Evolutionary conservation across 805 yeast genomes (phyloP), one percentile per base, ranked within the genome.

Genomic region (Cyberlindnera galapagoensis): DNA sequence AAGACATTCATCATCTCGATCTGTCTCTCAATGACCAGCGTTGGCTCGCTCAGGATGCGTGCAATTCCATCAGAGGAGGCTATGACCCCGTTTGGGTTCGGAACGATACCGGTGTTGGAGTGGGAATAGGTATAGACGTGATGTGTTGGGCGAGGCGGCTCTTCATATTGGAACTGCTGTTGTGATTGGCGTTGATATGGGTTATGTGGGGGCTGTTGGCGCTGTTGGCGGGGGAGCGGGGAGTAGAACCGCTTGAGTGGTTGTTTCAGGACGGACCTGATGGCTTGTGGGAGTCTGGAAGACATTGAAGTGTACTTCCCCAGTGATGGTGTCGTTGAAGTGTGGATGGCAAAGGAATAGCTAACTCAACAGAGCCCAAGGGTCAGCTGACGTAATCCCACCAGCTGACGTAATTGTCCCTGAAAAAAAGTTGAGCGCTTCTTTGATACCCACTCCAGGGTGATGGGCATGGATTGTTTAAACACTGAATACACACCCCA

Each of bases 1-100:
- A 87, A 69, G 12, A 92, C 65, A 51, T 86, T 88, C 86, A 86
- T 79, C 63, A 80, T 69, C 60, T 92, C 97, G 16, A 92, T 65
- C 51, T 84, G 82, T 36, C 98, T 69, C 51, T 90, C 96, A 28
- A 92, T 74, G 1, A 90, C 86, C 14, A 90, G 56, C 5, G 90
- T 81, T 2, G 97, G 97, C 46, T 85, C 85, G 25, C 69, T 69
- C 24, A 90, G 59, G 6, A 88, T 61, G 26, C 67, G 63, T 18
- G 74, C 69, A 15, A 81, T 67, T 1, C 81, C 78, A 50, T 81
- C 86, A 9, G 66, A 55, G 5, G 62, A 62, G 4, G 71, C 67
- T 16, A 80, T 31, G 9, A 42, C 20, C 4, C 46, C 43, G 11
- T 26, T 27, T 3, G 40, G 39, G 18, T 41, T 67, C 14, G 75